A percentile compares a stretch with the other conserved stretches of the same genome.
These are phyloP conservation scores for Zostera marina DNA, from an alignment of 116 monocot genomes.

Conservation along the genomic window DNA sequence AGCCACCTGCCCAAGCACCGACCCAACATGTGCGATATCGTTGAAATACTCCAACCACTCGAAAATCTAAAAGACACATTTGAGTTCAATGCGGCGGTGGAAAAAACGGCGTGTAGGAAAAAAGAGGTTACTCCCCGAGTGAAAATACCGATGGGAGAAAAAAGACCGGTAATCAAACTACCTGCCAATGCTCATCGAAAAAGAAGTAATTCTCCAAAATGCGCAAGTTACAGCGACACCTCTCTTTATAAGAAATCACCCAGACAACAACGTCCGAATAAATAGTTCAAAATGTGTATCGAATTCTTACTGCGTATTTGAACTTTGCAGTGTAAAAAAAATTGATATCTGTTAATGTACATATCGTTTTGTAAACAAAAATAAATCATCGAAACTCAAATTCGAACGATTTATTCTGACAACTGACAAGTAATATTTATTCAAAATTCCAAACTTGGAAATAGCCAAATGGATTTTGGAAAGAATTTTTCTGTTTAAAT, in stretches of 20 bases:
- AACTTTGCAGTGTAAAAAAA: no score
- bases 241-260: constrained; percentile 8
- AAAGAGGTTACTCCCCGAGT: background rate
- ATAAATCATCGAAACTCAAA: no score
- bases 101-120: background rate
- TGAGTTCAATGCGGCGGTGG: constrained; percentile 7
- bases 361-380: no score
- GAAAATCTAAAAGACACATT: constrained; percentile 2
- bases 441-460: no score
- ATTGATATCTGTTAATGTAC: no score
- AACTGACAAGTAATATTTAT: no score
- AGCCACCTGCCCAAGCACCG: constrained; percentile 41
- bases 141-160: background rate
- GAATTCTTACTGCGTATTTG: no score
- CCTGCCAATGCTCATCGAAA: background rate
- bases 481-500: no score
- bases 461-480: no score
- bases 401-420: no score
- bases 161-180: background rate
- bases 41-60: constrained; percentile 52
- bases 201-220: background rate
- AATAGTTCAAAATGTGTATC: no score
- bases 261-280: background rate
- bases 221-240: no score
- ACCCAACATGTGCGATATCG: constrained; percentile 51